These are phyloP conservation scores for Huiozyma naganishii DNA, from an alignment of 805 yeast species.

Conservation along the genomic window DNA sequence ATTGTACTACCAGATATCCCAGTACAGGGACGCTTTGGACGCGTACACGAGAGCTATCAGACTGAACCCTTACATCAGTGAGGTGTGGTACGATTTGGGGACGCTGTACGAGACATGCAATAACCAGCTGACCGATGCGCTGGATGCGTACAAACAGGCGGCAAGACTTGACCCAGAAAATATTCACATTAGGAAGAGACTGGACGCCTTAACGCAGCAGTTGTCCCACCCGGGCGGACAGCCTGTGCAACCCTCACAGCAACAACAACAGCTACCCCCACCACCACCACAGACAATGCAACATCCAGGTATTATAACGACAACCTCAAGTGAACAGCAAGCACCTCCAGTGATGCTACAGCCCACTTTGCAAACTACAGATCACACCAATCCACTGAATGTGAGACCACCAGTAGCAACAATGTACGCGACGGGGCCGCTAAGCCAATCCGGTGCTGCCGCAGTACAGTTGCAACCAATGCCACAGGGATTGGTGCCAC, in stretches of 20 bases:
- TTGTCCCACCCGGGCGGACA: constrained; percentile 26
- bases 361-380: constrained; percentile 24
- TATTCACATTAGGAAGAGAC: constrained; percentile 86
- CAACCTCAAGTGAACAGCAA: neutral
- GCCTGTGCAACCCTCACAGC: constrained; percentile 3
- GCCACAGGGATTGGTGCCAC: constrained; percentile 18
- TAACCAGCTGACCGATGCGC: constrained; percentile 87
- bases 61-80: constrained; percentile 89
- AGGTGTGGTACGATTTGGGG: constrained; percentile 98
- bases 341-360: constrained; percentile 22
- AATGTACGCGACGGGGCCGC: constrained; percentile 11
- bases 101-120: constrained; percentile 95
- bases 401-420: constrained; percentile 15
- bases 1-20: constrained; percentile 88
- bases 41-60: constrained; percentile 96
- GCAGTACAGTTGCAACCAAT: constrained; percentile 10
- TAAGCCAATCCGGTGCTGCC: constrained; percentile 8
- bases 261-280: constrained; percentile 4
- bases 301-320: neutral
- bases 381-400: constrained; percentile 23
- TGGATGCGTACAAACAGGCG: constrained; percentile 95
- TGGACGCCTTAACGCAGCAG: constrained; percentile 66
- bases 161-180: constrained; percentile 90
- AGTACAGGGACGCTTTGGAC: constrained; percentile 92
- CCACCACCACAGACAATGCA: constrained; percentile 1